Evolutionary conservation across 768 basidiomycete species (phyloP).

Genomic region (Collybia sp.): DNA sequence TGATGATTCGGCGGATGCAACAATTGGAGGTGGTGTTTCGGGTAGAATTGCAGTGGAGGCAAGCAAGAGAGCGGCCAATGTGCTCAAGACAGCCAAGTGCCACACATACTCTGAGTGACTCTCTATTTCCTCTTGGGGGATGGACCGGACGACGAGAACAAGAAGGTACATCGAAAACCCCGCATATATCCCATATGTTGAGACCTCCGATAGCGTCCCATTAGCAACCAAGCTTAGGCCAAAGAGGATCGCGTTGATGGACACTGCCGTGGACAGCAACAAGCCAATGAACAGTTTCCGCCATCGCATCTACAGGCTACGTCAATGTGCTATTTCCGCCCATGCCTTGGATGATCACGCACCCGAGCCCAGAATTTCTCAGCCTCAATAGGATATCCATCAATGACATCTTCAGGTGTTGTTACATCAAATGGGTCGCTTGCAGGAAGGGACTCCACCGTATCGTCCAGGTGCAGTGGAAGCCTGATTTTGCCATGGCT

Average conservation of each 20-base stretch:
- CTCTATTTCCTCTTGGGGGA: conserved; percentile 37
- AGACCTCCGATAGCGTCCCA: conserved; percentile 23
- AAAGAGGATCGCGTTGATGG: conserved; percentile 47
- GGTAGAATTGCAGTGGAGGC: conserved; percentile 56
- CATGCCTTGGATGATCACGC: conserved; percentile 10
- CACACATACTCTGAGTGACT: conserved; percentile 47
- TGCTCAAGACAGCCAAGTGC: conserved; percentile 57
- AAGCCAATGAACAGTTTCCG: conserved; percentile 50
- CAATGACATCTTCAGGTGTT: conserved; percentile 61
- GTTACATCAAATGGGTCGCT: conserved; percentile 70
- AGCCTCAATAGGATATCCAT: conserved; percentile 63
- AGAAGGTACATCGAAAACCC: conserved; percentile 59
- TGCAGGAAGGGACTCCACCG: conserved; percentile 13
- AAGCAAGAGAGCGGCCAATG: conserved; percentile 40
- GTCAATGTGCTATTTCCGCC: background rate
- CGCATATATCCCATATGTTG: conserved; percentile 39
- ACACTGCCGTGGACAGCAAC: conserved; percentile 40
- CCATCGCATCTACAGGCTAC: conserved; percentile 44
- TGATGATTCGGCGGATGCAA: conserved; percentile 16
- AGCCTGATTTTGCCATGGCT: conserved; percentile 50
- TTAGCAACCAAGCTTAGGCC: conserved; percentile 43
- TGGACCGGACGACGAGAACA: conserved; percentile 43
- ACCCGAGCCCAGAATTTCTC: conserved; percentile 57
- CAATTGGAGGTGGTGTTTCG: conserved; percentile 26
- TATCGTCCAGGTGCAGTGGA: conserved; percentile 25